These are phyloP conservation scores for Somion occarium DNA, from an alignment of 1,284 basidiomycete species.

Conservation along the genomic window DNA sequence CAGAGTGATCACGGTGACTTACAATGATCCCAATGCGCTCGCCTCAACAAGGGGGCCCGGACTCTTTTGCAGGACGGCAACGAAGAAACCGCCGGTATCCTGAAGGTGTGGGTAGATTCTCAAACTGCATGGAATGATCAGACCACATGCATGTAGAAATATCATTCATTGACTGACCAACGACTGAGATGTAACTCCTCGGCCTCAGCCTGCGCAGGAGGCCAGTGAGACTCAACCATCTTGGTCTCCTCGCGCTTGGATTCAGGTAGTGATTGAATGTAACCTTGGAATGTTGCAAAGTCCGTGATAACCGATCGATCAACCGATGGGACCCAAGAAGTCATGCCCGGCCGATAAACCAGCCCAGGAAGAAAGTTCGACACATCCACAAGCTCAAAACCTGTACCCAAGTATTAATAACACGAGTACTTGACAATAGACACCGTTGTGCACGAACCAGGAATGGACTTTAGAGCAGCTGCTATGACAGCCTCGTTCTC, in stretches of 20 bases:
- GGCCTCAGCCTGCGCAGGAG: conserved; percentile 53
- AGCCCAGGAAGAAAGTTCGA: conserved; percentile 69
- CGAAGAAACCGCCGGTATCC: conserved; percentile 97
- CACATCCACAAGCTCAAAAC: conserved; percentile 82
- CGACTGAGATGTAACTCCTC: conserved; percentile 57
- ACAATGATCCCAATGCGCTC: not conserved
- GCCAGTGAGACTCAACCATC: conserved; percentile 75
- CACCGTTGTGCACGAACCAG: conserved; percentile 40
- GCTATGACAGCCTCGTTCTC: conserved; percentile 98
- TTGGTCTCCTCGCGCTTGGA: conserved; percentile 47
- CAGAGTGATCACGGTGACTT: no score
- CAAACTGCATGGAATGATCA: conserved; percentile 43
- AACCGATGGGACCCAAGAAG: conserved; percentile 64
- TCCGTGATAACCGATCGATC: conserved; percentile 39
- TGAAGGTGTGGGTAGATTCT: conserved; percentile 94
- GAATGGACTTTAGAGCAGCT: conserved; percentile 69
- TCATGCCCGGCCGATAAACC: conserved; percentile 71
- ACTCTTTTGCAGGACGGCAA: conserved; percentile 76
- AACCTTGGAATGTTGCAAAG: conserved; percentile 54
- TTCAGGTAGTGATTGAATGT: conserved; percentile 45
- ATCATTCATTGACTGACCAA: conserved; percentile 48
- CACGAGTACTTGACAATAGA: not conserved
- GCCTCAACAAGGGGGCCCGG: conserved; percentile 7
- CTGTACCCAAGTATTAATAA: conserved; percentile 29
- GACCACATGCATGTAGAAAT: not conserved